Base-by-base conservation (phyloP, 768 basidiomycete genomes). In the Boletus rubescentipes region DNA sequence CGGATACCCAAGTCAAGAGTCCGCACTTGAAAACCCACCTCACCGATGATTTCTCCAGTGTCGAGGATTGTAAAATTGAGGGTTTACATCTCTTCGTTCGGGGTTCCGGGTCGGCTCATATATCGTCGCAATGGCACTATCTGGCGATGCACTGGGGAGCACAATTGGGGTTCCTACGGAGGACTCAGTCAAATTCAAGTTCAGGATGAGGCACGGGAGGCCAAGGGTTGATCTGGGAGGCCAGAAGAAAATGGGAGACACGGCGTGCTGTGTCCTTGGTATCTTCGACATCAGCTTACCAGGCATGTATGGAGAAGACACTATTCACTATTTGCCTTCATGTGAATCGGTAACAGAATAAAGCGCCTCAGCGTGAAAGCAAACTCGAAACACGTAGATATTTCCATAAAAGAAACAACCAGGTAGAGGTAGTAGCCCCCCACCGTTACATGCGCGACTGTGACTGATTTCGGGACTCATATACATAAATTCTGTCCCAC, bases 261-360 rank as follows among this genome's bases (percentile, higher is more conserved):
- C 54, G 56, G 60, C 68, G 10, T 71, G 71, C 50, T 70, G 63
- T 41, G 58, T 71, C 11, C 58, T 70, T 11, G 68, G 66, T 7
- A 53, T 71, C 29, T 67, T 70, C 37, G 66, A 70, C 23, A 51
- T 69, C 46, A 61, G 48, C 46, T 34, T 70, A 49, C 60, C 70
- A 6, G 57, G 58, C 2, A 49, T 61, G 35, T 69, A 70, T 15
- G 69, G 69, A 11, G 70, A 70, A 48, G 62, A n/a, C n/a, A n/a
- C n/a, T n/a, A n/a, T n/a, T n/a, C n/a, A n/a, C n/a, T n/a, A n/a
- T n/a, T n/a, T n/a, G n/a, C n/a, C n/a, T n/a, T n/a, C n/a, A n/a
- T n/a, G n/a, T n/a, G n/a, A n/a, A n/a, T n/a, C n/a, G n/a, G n/a
- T n/a, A n/a, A n/a, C n/a, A n/a, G n/a, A n/a, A n/a, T n/a, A n/a